A percentile compares a stretch with the other conserved stretches of the same genome.
These are phyloP conservation scores for Hypoxylon sp. DNA, from an alignment of 2,329 filamentous ascomycete species.

Conservation along the genomic window DNA sequence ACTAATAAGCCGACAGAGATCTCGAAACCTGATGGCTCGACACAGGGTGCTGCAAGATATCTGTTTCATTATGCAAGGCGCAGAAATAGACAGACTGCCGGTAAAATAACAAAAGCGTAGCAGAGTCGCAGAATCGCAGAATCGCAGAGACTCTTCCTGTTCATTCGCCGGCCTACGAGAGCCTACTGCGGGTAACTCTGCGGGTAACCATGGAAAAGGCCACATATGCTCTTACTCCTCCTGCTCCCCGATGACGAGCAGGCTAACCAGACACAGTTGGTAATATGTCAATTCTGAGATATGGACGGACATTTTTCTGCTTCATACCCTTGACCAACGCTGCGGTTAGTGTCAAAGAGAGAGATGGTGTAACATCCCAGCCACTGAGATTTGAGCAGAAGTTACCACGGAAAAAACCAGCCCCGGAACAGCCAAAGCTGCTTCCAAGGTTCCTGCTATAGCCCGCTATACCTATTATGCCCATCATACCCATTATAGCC, in stretches of 20 bases:
- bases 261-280: constrained; percentile 9
- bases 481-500: too few species aligned
- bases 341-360: constrained; percentile 33
- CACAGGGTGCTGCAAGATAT: constrained; percentile 34
- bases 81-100: constrained; percentile 8
- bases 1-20: constrained; percentile 25
- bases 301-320: constrained; percentile 27
- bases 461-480: background rate
- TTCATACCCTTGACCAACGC: constrained; percentile 32
- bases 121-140: background rate
- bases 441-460: background rate
- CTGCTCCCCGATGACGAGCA: background rate
- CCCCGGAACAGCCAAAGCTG: constrained; percentile 14
- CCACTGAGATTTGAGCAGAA: constrained; percentile 28
- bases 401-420: constrained; percentile 34
- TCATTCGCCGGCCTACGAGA: constrained; percentile 4
- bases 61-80: constrained; percentile 38
- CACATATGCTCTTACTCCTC: constrained; percentile 5
- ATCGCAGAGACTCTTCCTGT: background rate
- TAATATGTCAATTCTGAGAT: constrained; percentile 31
- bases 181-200: background rate
- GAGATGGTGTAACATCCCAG: constrained; percentile 29
- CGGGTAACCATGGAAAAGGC: constrained; percentile 10
- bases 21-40: constrained; percentile 26
- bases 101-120: constrained; percentile 9